Percentiles rank a stretch among this genome's conserved stretches.
Conservation (phyloP, 2,329 filamentous ascomycete species). For the Aspergillus intermedius region DNA sequence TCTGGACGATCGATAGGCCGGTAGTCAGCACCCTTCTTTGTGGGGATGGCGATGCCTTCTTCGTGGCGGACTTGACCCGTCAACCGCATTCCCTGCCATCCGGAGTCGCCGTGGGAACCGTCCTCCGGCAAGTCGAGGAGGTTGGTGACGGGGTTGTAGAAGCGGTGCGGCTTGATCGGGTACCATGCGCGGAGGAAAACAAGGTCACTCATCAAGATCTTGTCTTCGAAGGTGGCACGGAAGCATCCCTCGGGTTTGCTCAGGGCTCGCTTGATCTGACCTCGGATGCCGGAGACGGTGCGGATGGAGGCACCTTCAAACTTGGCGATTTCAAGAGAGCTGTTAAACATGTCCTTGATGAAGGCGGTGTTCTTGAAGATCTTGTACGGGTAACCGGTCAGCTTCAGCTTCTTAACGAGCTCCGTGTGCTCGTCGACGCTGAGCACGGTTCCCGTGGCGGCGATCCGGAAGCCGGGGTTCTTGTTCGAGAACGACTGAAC, state of each 20-base stretch:
- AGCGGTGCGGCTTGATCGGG: slow-evolving; percentile 86
- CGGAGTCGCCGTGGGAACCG: slow-evolving; percentile 22
- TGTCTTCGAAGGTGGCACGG: slow-evolving; percentile 97
- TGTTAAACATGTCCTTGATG: slow-evolving; percentile 97
- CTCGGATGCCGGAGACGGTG: slow-evolving; percentile 89
- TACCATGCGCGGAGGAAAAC: slow-evolving; percentile 97
- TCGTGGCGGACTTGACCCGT: slow-evolving; percentile 85
- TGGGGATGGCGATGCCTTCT: slow-evolving; percentile 67
- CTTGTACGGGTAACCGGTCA: slow-evolving; percentile 89
- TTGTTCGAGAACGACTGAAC: slow-evolving; percentile 82
- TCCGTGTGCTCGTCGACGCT: slow-evolving; percentile 93
- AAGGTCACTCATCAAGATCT: slow-evolving; percentile 93
- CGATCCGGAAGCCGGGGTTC: slow-evolving; percentile 85
- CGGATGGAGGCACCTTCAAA: slow-evolving; percentile 95
- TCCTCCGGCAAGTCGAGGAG: slow-evolving; percentile 57
- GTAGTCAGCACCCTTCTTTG: slow-evolving; percentile 80
- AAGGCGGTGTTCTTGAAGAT: slow-evolving; percentile 99
- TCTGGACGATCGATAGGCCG: slow-evolving; percentile 53
- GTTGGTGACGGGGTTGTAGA: slow-evolving; percentile 95
- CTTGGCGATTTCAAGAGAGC: slow-evolving; percentile 88
- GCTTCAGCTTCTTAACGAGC: slow-evolving; percentile 98
- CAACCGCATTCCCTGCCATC: slow-evolving; percentile 86
- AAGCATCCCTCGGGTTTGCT: slow-evolving; percentile 92
- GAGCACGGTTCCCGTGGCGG: slow-evolving; percentile 87
- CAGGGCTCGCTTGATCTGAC: slow-evolving; percentile 94